Base-by-base conservation (phyloP, 495 filamentous ascomycete species). In the Halenospora varia region DNA sequence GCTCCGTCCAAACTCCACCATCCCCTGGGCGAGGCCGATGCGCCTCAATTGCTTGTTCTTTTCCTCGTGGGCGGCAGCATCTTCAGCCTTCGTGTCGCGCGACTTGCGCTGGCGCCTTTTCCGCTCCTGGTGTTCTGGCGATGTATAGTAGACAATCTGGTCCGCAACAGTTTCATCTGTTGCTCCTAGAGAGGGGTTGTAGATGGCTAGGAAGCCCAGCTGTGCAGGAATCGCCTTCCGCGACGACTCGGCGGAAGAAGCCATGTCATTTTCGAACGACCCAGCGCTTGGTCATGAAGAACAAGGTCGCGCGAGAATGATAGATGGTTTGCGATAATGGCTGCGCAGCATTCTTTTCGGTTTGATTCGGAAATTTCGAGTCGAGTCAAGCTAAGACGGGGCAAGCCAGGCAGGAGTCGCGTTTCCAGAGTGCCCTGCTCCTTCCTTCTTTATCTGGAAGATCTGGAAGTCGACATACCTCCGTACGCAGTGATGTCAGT, bases 21-120 rank as follows among this genome's bases (percentile, higher is more conserved):
- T 96, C 53, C 92, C 94, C 76, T 99, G 94, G 51, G 94, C 95
- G 61, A 98, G 81, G n/a, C 94, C 94, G 69, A 98, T 89, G 73
- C 96, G 90, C 59, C 95, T 82, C 65, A 97, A 71, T 60, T 81
- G 86, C 73, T 93, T 87, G 68, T 97, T 96, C 57, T 78, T 80
- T 51, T 88, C 78, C 62, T 88, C 82, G 41, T 79, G 78, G 17
- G 72, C 72, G 3, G 78, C 59, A 44, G 66, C 73, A 11, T 71
- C 67, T 6, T 75, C 39, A 56, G 68, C 66, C 63, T 75, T 69
- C 62, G 73, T 67, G 41, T 69, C 68, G 10, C n/a, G n/a, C n/a
- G 64, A 62, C 24, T 65, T 68, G 46, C 68, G 68, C 17, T 61
- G 59, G 23, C 62, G 61, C 11, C 66, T 66, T 41, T 67, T 65